Conservation (phyloP, 768 basidiomycete species). For the Agrocybe praecox region DNA sequence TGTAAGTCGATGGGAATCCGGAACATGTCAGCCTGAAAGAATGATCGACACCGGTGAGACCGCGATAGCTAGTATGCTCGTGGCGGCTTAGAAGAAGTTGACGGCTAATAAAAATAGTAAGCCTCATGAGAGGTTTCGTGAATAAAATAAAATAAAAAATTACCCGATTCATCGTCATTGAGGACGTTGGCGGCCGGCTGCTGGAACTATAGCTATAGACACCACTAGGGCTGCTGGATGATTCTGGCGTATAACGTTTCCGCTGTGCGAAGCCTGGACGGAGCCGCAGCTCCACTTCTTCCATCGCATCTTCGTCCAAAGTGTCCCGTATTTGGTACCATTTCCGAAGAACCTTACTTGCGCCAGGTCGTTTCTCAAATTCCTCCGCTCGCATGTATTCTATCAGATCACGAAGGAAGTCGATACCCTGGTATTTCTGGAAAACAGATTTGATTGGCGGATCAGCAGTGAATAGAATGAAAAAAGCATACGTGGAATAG, state of each 20-base stretch:
- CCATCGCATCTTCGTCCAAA: conserved; percentile 14
- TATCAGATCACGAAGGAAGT: conserved; percentile 26
- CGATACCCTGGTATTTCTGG: conserved; percentile 25
- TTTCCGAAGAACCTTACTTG: conserved; percentile 19
- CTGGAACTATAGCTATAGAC: too few relatives aligned
- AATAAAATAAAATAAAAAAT: too few relatives aligned
- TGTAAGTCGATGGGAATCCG: too few relatives aligned
- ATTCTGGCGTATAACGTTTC: background rate
- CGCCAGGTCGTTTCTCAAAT: conserved; percentile 24
- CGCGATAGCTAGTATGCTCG: too few relatives aligned
- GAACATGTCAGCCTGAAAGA: too few relatives aligned
- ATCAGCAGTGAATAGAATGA: background rate
- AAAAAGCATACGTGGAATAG: conserved; percentile 20
- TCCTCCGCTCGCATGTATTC: conserved; percentile 25
- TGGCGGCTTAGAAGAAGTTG: too few relatives aligned
- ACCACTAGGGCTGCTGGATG: background rate
- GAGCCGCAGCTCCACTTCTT: conserved; percentile 11
- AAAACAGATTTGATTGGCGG: background rate
- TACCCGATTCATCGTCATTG: too few relatives aligned
- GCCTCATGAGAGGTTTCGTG: too few relatives aligned
- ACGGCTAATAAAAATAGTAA: too few relatives aligned
- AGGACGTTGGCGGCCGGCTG: too few relatives aligned
- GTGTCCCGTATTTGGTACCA: conserved; percentile 24
- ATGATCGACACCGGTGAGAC: too few relatives aligned
- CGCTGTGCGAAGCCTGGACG: conserved; percentile 8